Base-by-base conservation (phyloP, 1,284 basidiomycete genomes). In the Ceratobasidium sp. region DNA sequence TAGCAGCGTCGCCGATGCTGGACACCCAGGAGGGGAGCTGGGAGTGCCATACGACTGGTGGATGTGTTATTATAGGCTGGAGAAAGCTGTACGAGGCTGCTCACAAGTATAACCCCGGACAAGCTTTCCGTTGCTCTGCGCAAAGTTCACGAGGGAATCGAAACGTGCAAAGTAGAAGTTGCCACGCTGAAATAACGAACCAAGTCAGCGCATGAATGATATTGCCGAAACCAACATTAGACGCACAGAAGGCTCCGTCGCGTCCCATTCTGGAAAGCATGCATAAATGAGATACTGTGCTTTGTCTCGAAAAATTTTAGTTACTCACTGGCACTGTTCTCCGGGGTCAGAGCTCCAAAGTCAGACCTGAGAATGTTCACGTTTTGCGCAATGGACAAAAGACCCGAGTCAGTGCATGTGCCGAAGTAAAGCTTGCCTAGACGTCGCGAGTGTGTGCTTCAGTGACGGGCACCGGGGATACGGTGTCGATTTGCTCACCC, bases 241-340 rank as follows among this genome's bases (percentile, higher is more conserved):
- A 46, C 53, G 4, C 42, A 49, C 44, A 16, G 56, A 58, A 9
- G 56, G 56, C 56, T 67, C 64, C 14, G 33, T 67, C 6, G 36
- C 0, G n/a, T 58, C 38, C 69, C 69, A 72, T 33, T 72, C 69
- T 72, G 5, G 18, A n/a, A 28, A 53, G 11, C 6, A 38, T 6
- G 36, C 1, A 11, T n/a, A n/a, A n/a, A n/a, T 38, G 36, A 38
- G 36, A 4, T 38, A 38, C 36, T 11, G 36, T 11, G 36, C 28
- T 18, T 9, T 0, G 8, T 25, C 25, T 7, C 42, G 21, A 25
- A 28, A 1, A 9, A 42, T 33, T 36, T 23, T 78, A 78, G 76
- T 79, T 80, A 44, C 66, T 56, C 25, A 69, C 66, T 69, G 3
- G 66, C 66, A 8, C 66, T 69, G 38, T 69, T 58, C 38, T 69